A percentile compares a stretch with the other conserved stretches of the same genome.
phyloP scores from a whole-genome alignment of 2,329 filamentous ascomycete genomes.

The Thermothelomyces thermophilus region DNA sequence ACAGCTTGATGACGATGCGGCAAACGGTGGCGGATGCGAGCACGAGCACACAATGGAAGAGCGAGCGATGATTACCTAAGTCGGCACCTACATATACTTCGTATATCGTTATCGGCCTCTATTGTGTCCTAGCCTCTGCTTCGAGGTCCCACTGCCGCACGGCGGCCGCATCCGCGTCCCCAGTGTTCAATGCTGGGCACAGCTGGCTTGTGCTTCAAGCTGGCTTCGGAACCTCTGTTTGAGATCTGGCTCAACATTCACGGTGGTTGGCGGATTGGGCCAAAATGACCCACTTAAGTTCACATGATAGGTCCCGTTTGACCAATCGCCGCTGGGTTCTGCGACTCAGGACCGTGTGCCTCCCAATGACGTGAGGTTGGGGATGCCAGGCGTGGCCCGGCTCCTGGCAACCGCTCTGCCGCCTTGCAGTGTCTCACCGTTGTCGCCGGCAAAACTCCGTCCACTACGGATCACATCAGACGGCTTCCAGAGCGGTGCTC shows the following conservation, averaged over 20 bases:
- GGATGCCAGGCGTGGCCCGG: constrained; percentile 9
- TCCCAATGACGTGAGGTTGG: constrained; percentile 23
- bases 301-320: constrained; percentile 16
- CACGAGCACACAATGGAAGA: too few species aligned
- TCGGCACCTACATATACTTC: too few species aligned
- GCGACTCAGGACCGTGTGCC: constrained; percentile 11
- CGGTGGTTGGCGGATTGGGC: neutral
- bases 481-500: neutral
- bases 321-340: constrained; percentile 1
- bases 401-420: constrained; percentile 2
- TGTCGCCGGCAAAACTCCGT: constrained; percentile 2
- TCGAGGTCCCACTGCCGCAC: too few species aligned
- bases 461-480: neutral
- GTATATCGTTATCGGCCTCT: too few species aligned
- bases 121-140: too few species aligned
- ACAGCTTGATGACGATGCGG: too few species aligned
- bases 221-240: neutral
- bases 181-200: neutral
- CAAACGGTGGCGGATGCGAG: too few species aligned
- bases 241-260: neutral
- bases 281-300: neutral
- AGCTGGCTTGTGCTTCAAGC: neutral
- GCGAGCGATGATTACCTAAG: too few species aligned
- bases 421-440: constrained; percentile 10
- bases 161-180: neutral